A percentile compares a stretch with the other conserved stretches of the same genome.
These are phyloP conservation scores for Rugosomyces carneus DNA, from an alignment of 1,284 basidiomycete genomes.

Conservation along the genomic window DNA sequence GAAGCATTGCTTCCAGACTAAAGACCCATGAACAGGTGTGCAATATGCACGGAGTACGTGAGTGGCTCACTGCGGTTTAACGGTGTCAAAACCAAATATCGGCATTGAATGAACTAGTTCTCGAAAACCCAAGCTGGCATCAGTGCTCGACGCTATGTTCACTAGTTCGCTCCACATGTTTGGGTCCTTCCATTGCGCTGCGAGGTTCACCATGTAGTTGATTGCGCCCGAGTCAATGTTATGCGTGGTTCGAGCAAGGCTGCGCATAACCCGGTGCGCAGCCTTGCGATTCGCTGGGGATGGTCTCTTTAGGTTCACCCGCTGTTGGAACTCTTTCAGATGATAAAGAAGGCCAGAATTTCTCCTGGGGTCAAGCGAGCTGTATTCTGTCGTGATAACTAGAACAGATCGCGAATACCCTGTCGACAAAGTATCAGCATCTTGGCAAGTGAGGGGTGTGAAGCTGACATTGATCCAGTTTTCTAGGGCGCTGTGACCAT, in stretches of 20 bases:
- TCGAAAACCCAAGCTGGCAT: neutral
- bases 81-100: neutral
- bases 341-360: neutral
- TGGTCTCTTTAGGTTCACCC: neutral
- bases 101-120: neutral
- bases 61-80: neutral
- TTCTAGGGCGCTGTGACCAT: neutral
- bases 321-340: neutral
- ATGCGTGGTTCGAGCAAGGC: neutral
- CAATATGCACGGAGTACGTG: neutral
- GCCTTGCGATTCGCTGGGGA: neutral
- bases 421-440: neutral
- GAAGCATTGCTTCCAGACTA: no score
- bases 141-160: neutral
- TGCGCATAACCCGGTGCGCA: neutral
- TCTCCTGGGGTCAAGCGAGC: neutral
- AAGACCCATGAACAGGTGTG: neutral
- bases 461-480: neutral
- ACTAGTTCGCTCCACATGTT: neutral
- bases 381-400: neutral
- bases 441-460: neutral
- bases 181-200: neutral
- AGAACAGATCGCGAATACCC: neutral
- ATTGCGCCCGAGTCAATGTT: neutral
- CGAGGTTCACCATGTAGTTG: neutral